Base-by-base conservation (phyloP, 495 filamentous ascomycete species). In the Aspergillus saccharolyticus region DNA sequence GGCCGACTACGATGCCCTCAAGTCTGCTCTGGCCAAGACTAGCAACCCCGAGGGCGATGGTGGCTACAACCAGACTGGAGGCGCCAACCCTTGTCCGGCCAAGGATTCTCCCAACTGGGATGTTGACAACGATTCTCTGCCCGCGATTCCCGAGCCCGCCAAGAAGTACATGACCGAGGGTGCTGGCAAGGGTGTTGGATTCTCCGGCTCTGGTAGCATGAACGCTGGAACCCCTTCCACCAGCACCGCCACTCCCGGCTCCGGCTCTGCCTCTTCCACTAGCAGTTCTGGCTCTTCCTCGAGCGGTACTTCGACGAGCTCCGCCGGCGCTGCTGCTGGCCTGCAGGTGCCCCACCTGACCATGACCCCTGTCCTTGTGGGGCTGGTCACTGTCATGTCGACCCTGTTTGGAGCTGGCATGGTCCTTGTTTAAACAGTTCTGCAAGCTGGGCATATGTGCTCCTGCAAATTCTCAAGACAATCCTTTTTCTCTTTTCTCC, bases 171-270 rank as follows among this genome's bases (percentile, higher is more conserved):
- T 95, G 80, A 83, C 70, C 46, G 67, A 82, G 5, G 89, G 90
- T 64, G 90, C 90, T 52, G 90, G 91, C 49, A 75, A 72, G 20
- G 89, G 86, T 2, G 78, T 79, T 0, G 91, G 91, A 56, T 86
- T 96, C 47, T 70, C 68, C 6, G 91, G 91, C 12, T 57, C 73
- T 30, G 90, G 91, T 42, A 89, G 85, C 54, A 88, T 91, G 76
- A 80, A 85, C 54, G 79, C 85, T 3, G 87, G 83, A 47, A 77
- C 77, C 57, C 53, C 64, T n/a, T 86, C 83, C 62, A 82, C 79
- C 16, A 77, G 79, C 30, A 85, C 84, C 55, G 86, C 85, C 44
- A 67, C 77, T n/a, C 72, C 85, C 17, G 86, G 84, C 54, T 85
- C 85, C 49, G 87, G 84, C 58, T 65, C 64, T 25, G 44, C 57